Evolutionary conservation across 805 yeast genomes (phyloP), one percentile per base, ranked within the genome.

Genomic region (Candida methanosorbosa): DNA sequence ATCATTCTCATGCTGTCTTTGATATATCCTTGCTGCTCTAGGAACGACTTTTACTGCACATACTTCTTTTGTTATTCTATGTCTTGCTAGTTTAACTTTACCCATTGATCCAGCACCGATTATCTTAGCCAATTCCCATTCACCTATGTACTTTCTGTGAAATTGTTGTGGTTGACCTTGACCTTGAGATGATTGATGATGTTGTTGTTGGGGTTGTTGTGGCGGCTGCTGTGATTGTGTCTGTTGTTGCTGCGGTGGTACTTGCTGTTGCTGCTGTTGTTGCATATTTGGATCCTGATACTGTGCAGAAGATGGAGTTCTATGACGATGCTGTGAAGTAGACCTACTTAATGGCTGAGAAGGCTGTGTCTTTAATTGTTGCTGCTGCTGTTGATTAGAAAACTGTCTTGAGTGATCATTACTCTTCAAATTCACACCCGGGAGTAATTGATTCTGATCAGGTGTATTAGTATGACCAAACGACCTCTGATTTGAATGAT

Each of bases 21-120:
- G 77, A 60, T 81, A 83, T 9, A 81, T 63, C 46, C 76, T 81
- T 5, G 86, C 81, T 6, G 96, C 96, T 46, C 94, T 66, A 18
- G 95, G 94, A 26, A 90, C 92, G 36, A 90, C 88, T 56, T 90
- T 90, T 19, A 90, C 88, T 0, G 94, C 94, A 61, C 96, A 90
- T 12, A 85, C 70, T 46, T 84, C 88, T 40, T 72, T 75, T 1
- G 96, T 85, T 24, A 75, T 59, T 44, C 82, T 74, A 61, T 88
- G 95, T 49, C 76, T 79, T 2, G 97, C 97, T 27, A 92, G 66
- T 61, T 92, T 92, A 33, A 92, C 99, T 57, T 90, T 94, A 39
- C 99, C 99, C 98, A 92, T 92, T 0, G 96, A 86, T 3, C 99
- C 98, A 2, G 97, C 95, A 29, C 99, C 99, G 30, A 92, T 83